A percentile compares a stretch with the other conserved stretches of the same genome.
These are phyloP conservation scores for Sisymbrium altissimum DNA, from an alignment of 345 rosid species.

Conservation along the genomic window DNA sequence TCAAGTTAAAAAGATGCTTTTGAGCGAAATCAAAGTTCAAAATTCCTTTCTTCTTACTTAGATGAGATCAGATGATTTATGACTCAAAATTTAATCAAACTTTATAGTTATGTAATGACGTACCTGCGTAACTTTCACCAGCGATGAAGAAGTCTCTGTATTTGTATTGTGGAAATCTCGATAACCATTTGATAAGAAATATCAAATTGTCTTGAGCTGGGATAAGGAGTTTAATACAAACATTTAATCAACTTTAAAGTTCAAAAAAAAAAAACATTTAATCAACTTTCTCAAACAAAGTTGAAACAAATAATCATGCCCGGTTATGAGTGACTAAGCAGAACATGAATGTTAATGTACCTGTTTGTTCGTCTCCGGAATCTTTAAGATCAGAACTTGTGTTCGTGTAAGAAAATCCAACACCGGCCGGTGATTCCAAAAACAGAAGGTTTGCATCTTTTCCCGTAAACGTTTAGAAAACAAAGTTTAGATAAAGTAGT, in stretches of 20 bases:
- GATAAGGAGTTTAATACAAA: background rate
- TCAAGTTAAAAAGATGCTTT: background rate
- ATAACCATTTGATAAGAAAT: constrained; percentile 76
- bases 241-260: background rate
- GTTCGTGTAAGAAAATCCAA: constrained; percentile 93
- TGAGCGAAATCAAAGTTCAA: too few relatives aligned
- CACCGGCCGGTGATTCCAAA: constrained; percentile 94
- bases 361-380: constrained; percentile 75
- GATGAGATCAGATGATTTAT: background rate
- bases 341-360: constrained; percentile 18
- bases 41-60: too few relatives aligned
- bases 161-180: constrained; percentile 84
- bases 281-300: background rate
- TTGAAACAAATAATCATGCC: background rate
- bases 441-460: constrained; percentile 87
- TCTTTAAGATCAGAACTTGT: constrained; percentile 65
- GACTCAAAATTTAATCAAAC: background rate
- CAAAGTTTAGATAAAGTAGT: background rate
- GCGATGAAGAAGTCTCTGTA: constrained; percentile 75
- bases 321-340: background rate
- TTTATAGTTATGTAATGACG: background rate
- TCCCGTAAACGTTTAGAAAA: constrained; percentile 2
- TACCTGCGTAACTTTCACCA: constrained; percentile 97
- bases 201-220: constrained; percentile 78
- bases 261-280: background rate